Percentiles rank a stretch among this genome's conserved stretches.
Evolutionary conservation across 202 grass and related monocot genomes (phyloP).

Genomic region (Setaria italica): DNA sequence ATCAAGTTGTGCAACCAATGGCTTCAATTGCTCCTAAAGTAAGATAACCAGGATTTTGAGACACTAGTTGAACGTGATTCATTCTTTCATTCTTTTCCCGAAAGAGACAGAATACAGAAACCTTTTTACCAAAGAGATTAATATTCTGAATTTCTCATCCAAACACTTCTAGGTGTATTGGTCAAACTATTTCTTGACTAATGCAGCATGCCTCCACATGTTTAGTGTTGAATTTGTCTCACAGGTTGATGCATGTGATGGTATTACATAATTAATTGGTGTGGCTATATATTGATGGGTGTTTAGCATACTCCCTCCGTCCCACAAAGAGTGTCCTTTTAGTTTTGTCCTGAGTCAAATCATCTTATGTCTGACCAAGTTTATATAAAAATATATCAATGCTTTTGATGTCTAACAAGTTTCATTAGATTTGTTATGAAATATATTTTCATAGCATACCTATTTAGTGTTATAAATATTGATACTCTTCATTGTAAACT

Average conservation of each 20-base stretch:
- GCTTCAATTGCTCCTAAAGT: conserved; percentile 89
- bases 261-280: conserved; percentile 1
- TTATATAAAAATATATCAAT: too few species aligned
- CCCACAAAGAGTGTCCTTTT: too few species aligned
- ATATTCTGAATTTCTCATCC: conserved; percentile 31
- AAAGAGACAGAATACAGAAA: not conserved
- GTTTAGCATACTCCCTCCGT: not conserved
- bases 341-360: too few species aligned
- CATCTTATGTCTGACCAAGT: too few species aligned
- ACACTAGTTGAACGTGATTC: not conserved
- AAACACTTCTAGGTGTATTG: conserved; percentile 1
- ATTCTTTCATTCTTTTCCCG: conserved; percentile 4
- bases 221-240: not conserved
- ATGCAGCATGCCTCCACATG: not conserved
- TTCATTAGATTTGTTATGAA: too few species aligned
- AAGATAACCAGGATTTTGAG: conserved; percentile 31
- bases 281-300: not conserved
- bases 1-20: conserved; percentile 67
- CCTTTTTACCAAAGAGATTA: not conserved
- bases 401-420: too few species aligned
- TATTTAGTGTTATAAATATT: too few species aligned
- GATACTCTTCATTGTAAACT: too few species aligned
- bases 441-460: too few species aligned
- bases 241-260: too few species aligned
- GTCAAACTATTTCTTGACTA: conserved; percentile 26